Percentiles rank a stretch among this genome's conserved stretches.
These are phyloP conservation scores for Pythium rishiriense DNA, from an alignment of 352 stramenopile species.

Conservation along the genomic window DNA sequence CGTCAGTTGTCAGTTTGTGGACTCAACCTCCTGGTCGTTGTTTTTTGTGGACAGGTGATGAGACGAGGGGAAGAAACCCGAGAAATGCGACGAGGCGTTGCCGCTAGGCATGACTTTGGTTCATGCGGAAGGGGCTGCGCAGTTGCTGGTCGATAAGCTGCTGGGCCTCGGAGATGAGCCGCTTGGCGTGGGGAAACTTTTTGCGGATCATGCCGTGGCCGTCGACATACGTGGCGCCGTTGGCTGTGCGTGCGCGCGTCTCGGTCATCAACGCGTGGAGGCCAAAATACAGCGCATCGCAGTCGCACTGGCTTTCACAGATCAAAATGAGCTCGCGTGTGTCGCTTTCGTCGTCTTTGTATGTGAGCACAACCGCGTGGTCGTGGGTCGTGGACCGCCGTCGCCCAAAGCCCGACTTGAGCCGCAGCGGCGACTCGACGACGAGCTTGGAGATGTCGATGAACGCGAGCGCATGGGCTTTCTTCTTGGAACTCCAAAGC, in stretches of 20 bases:
- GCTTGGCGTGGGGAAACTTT: conserved; percentile 64
- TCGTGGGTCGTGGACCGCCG: conserved; percentile 27
- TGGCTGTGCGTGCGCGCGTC: conserved; percentile 35
- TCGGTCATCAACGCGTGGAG: conserved; percentile 51
- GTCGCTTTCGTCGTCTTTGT: conserved; percentile 25
- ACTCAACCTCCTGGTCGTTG: too few species aligned
- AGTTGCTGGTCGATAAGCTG: conserved; percentile 43
- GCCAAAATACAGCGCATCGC: conserved; percentile 55
- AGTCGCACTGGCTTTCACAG: conserved; percentile 61
- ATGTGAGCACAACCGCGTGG: conserved; percentile 44
- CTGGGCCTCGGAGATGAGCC: conserved; percentile 50
- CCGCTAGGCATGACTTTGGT: conserved; percentile 15
- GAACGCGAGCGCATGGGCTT: conserved; percentile 48
- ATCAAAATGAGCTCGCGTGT: conserved; percentile 53
- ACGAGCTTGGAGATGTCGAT: conserved; percentile 37
- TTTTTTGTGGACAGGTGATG: neutral
- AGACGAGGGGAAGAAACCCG: neutral
- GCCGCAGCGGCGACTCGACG: conserved; percentile 47
- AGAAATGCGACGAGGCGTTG: neutral
- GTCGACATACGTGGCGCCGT: conserved; percentile 61
- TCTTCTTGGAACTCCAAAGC: conserved; percentile 61
- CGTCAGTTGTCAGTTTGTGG: too few species aligned
- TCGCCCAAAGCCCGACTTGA: conserved; percentile 33
- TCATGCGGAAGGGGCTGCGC: conserved; percentile 29
- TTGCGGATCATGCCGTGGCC: conserved; percentile 62